These are phyloP conservation scores for Vicia villosa DNA, from an alignment of 306 rosid species.

Conservation along the genomic window DNA sequence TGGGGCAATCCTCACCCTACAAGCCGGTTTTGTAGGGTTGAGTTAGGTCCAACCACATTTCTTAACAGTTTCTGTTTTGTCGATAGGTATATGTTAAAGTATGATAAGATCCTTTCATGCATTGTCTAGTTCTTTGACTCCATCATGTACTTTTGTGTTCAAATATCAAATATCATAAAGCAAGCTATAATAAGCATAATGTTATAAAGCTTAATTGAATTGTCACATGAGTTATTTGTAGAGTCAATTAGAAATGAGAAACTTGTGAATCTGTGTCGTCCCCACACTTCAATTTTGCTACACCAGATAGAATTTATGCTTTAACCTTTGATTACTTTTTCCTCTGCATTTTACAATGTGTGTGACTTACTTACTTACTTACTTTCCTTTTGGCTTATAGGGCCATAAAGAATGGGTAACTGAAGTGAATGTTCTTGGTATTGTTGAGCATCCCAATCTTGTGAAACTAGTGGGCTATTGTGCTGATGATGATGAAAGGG, in stretches of 20 bases:
- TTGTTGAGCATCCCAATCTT: slow-evolving; percentile 94
- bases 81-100: slow-evolving; percentile 15
- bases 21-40: too few relatives aligned
- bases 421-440: slow-evolving; percentile 95
- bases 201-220: slow-evolving; percentile 23
- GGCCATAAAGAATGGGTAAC: slow-evolving; percentile 99
- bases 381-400: slow-evolving; percentile 45
- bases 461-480: slow-evolving; percentile 95
- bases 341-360: slow-evolving; percentile 20
- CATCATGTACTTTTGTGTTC: slow-evolving; percentile 8
- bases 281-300: slow-evolving; percentile 11
- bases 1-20: too few relatives aligned
- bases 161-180: slow-evolving; percentile 17
- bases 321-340: neutral
- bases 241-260: neutral
- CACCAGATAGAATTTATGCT: neutral
- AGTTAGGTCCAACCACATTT: too few relatives aligned
- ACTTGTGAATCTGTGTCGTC: slow-evolving; percentile 17
- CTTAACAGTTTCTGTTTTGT: neutral
- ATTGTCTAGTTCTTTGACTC: slow-evolving; percentile 13
- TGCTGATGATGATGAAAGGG: slow-evolving; percentile 98
- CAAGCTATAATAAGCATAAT: slow-evolving; percentile 5
- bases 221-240: slow-evolving; percentile 25
- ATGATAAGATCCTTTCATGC: slow-evolving; percentile 16
- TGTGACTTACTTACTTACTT: neutral